phyloP scores from a whole-genome alignment of 1,284 basidiomycete species.

The Lignosus rhinocerotis region DNA sequence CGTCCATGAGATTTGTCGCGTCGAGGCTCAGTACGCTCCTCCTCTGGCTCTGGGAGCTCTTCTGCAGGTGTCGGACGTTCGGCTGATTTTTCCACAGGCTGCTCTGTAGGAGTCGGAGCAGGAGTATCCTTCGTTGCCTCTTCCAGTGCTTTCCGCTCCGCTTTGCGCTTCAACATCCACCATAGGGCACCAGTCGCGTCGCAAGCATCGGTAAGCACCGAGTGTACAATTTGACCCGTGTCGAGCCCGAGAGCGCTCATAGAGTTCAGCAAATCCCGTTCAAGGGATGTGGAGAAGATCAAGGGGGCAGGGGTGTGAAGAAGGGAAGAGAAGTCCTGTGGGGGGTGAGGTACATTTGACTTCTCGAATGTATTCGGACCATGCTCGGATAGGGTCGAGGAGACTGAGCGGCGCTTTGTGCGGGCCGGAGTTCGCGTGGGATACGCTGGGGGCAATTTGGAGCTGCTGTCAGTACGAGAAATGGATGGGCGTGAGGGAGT shows the following conservation, averaged over 20 bases:
- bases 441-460: slow-evolving; percentile 54
- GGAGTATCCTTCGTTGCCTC: slow-evolving; percentile 35
- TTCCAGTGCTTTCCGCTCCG: slow-evolving; percentile 62
- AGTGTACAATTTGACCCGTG: slow-evolving; percentile 92
- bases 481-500: slow-evolving; percentile 27
- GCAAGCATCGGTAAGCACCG: slow-evolving; percentile 89
- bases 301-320: slow-evolving; percentile 73
- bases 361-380: slow-evolving; percentile 53
- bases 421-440: slow-evolving; percentile 87
- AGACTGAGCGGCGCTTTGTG: slow-evolving; percentile 92
- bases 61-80: slow-evolving; percentile 32
- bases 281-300: slow-evolving; percentile 83
- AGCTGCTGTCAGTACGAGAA: slow-evolving; percentile 28
- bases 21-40: slow-evolving; percentile 6
- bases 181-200: slow-evolving; percentile 90
- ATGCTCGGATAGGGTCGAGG: slow-evolving; percentile 73
- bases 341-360: slow-evolving; percentile 41
- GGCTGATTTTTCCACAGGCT: slow-evolving; percentile 18
- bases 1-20: slow-evolving; percentile 17
- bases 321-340: slow-evolving; percentile 72
- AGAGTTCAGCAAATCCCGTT: slow-evolving; percentile 78
- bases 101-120: slow-evolving; percentile 7
- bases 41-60: slow-evolving; percentile 26
- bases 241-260: slow-evolving; percentile 86
- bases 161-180: slow-evolving; percentile 92